Conservation (phyloP, 805 yeast genomes). For the Wickerhamomyces queroliae region DNA sequence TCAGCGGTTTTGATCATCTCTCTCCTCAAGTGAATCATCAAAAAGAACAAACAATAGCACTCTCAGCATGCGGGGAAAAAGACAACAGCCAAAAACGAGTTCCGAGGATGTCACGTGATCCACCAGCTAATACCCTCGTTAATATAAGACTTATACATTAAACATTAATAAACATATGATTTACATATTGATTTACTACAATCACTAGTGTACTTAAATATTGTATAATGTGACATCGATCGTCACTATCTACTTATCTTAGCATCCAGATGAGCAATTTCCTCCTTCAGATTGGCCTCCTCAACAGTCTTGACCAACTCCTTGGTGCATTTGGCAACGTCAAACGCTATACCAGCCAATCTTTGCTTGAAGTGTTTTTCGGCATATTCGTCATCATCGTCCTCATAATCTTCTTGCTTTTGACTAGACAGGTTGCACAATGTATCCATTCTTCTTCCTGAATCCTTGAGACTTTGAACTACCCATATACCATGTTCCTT, state of each 20-base stretch:
- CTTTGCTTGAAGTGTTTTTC: slow-evolving; percentile 89
- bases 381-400: slow-evolving; percentile 59
- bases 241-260: slow-evolving; percentile 28
- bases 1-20: no score
- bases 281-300: slow-evolving; percentile 85
- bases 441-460: slow-evolving; percentile 74
- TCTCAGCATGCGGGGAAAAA: no score
- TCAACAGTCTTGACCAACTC: slow-evolving; percentile 95
- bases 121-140: no score
- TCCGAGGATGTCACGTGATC: no score
- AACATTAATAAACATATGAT: no score
- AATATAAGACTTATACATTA: no score
- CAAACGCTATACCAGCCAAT: slow-evolving; percentile 93
- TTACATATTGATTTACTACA: no score
- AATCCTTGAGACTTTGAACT: slow-evolving; percentile 78
- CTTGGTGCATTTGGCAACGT: slow-evolving; percentile 92
- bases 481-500: slow-evolving; percentile 92
- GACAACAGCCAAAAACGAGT: no score
- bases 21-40: no score
- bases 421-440: slow-evolving; percentile 43
- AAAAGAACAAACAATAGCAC: no score
- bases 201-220: background rate
- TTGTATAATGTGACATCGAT: no score
- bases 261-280: slow-evolving; percentile 75
- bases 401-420: slow-evolving; percentile 24